These are phyloP conservation scores for Diplodia corticola DNA, from an alignment of 2,329 filamentous ascomycete genomes.

Conservation along the genomic window DNA sequence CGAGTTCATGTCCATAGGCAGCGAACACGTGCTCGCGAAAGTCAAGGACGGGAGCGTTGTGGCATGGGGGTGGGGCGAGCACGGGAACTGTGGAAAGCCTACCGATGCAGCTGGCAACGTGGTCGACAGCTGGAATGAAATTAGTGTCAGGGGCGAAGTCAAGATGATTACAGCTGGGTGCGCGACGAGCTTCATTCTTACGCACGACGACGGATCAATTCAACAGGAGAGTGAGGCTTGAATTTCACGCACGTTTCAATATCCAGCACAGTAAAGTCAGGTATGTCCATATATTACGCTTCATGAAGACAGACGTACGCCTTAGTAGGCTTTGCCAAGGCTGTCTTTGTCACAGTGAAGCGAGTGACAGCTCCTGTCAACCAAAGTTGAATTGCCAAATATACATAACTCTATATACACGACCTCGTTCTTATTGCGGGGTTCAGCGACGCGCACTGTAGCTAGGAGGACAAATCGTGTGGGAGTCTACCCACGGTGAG, in stretches of 20 bases:
- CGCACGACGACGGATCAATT: not conserved
- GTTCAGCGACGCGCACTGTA: not conserved
- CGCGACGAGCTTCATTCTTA: conserved; percentile 78
- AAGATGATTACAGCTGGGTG: conserved; percentile 76
- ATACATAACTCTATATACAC: too few relatives aligned
- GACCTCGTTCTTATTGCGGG: not conserved
- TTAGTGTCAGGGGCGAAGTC: conserved; percentile 58
- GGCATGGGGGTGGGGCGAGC: conserved; percentile 96
- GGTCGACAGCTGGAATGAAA: conserved; percentile 66
- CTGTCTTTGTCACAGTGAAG: too few relatives aligned
- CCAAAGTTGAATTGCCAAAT: too few relatives aligned
- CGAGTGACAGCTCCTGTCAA: too few relatives aligned
- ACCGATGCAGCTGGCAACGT: conserved; percentile 63
- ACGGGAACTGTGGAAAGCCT: conserved; percentile 86
- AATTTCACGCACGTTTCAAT: not conserved
- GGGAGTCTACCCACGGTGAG: not conserved
- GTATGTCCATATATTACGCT: too few relatives aligned
- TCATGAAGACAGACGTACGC: too few relatives aligned
- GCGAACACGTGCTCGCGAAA: conserved; percentile 82
- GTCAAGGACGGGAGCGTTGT: conserved; percentile 66
- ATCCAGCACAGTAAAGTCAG: not conserved
- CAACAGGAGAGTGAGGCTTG: not conserved
- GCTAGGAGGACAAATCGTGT: not conserved
- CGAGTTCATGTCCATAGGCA: conserved; percentile 72
- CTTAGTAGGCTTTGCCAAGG: too few relatives aligned